phyloP scores from a whole-genome alignment of 352 stramenopile genomes.

The Pythium utonaiense region DNA sequence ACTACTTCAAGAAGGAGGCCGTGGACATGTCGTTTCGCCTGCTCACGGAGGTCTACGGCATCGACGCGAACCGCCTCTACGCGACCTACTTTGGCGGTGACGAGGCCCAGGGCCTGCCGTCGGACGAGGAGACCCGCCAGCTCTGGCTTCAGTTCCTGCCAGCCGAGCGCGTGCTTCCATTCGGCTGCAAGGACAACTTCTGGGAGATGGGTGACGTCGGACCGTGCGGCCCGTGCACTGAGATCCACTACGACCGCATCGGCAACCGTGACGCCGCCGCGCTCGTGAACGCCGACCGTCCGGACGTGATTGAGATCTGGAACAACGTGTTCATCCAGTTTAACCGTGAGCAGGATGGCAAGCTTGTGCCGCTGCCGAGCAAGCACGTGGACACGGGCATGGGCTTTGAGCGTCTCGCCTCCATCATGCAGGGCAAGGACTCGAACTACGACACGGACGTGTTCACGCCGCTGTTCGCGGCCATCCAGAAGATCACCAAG shows the following conservation, averaged over 20 bases:
- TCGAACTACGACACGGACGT: slow-evolving; percentile 99
- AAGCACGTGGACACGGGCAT: slow-evolving; percentile 99
- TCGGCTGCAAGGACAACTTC: slow-evolving; percentile 98
- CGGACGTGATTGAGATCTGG: slow-evolving; percentile 99
- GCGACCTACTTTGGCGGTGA: slow-evolving; percentile 99
- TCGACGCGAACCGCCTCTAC: slow-evolving; percentile 94
- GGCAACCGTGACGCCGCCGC: slow-evolving; percentile 88
- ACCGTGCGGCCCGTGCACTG: slow-evolving; percentile 98
- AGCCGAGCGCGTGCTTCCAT: slow-evolving; percentile 89
- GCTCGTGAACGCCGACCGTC: slow-evolving; percentile 97
- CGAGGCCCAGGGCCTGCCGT: slow-evolving; percentile 61
- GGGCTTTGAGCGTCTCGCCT: slow-evolving; percentile 95
- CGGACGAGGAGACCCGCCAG: slow-evolving; percentile 92
- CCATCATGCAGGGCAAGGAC: slow-evolving; percentile 90
- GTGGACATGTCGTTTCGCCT: slow-evolving; percentile 97
- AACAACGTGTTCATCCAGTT: slow-evolving; percentile 99
- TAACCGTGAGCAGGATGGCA: slow-evolving; percentile 91
- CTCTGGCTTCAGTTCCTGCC: slow-evolving; percentile 90
- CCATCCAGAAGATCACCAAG: slow-evolving; percentile 87
- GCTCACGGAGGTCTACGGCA: slow-evolving; percentile 94
- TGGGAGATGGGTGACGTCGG: slow-evolving; percentile 99
- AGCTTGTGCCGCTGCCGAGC: slow-evolving; percentile 88
- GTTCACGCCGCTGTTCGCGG: slow-evolving; percentile 95
- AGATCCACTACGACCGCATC: slow-evolving; percentile 99
- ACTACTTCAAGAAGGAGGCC: slow-evolving; percentile 99